Percentiles rank a stretch among this genome's conserved stretches.
phyloP scores from a whole-genome alignment of 345 rosid species.

The Aegle marmelos region DNA sequence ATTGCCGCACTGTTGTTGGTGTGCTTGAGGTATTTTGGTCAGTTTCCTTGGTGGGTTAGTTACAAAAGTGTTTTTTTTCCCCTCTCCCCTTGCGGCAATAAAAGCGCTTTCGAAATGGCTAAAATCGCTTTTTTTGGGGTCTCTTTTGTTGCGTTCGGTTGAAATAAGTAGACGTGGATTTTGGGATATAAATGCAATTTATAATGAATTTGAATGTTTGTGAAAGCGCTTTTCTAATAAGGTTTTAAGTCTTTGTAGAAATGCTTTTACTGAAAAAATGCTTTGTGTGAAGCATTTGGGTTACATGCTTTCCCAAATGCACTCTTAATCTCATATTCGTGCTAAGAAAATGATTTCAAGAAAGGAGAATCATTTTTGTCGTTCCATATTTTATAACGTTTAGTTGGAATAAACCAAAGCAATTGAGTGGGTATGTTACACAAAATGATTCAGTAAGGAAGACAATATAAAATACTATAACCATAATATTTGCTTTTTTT shows the following conservation, averaged over 20 bases:
- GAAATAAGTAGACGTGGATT: not conserved
- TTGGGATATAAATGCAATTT: not conserved
- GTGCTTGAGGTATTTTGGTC: slow-evolving; percentile 58
- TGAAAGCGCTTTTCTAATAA: no score
- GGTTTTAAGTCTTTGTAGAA: not conserved
- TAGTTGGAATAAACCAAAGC: not conserved
- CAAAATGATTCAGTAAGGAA: not conserved
- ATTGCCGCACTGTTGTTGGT: slow-evolving; percentile 71
- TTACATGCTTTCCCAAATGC: not conserved
- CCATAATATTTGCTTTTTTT: not conserved
- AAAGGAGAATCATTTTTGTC: not conserved
- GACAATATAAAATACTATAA: not conserved
- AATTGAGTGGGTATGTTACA: not conserved
- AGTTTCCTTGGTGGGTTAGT: no score
- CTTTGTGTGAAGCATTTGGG: not conserved
- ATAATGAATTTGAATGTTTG: not conserved
- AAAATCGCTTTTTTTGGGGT: not conserved
- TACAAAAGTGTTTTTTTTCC: not conserved
- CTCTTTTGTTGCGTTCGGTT: not conserved
- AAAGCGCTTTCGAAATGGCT: not conserved
- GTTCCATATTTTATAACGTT: not conserved
- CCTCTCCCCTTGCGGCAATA: not conserved
- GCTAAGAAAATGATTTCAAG: not conserved
- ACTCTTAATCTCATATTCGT: not conserved
- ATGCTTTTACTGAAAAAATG: not conserved